These are phyloP conservation scores for Boechera stricta DNA, from an alignment of 345 rosid species.

Conservation along the genomic window DNA sequence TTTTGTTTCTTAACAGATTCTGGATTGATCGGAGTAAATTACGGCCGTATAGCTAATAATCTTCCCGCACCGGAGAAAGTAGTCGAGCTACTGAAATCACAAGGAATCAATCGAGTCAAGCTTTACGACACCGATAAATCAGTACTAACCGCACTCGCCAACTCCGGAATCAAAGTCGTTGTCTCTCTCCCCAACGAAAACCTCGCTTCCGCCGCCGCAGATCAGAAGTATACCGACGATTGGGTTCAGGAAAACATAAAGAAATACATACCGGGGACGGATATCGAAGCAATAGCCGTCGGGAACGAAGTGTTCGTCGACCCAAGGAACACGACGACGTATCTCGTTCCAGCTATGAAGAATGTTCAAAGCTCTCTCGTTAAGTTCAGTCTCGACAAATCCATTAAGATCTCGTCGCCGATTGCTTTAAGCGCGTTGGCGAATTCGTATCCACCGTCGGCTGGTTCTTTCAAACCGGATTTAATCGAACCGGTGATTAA, in stretches of 20 bases:
- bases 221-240: slow-evolving; percentile 71
- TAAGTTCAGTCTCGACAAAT: slow-evolving; percentile 55
- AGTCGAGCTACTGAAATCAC: slow-evolving; percentile 66
- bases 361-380: slow-evolving; percentile 67
- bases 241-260: slow-evolving; percentile 80
- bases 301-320: slow-evolving; percentile 94
- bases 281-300: slow-evolving; percentile 80
- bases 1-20: slow-evolving; percentile 45
- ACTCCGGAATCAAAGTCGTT: slow-evolving; percentile 66
- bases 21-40: slow-evolving; percentile 78
- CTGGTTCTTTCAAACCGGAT: slow-evolving; percentile 54
- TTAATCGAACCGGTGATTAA: slow-evolving; percentile 68
- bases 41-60: slow-evolving; percentile 79
- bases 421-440: slow-evolving; percentile 68
- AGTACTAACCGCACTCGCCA: slow-evolving; percentile 70
- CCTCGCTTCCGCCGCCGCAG: slow-evolving; percentile 68
- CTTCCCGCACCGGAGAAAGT: slow-evolving; percentile 74
- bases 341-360: slow-evolving; percentile 85
- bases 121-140: slow-evolving; percentile 74
- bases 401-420: slow-evolving; percentile 76
- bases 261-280: slow-evolving; percentile 61
- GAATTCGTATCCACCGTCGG: slow-evolving; percentile 77
- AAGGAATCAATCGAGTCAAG: slow-evolving; percentile 65
- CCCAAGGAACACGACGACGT: slow-evolving; percentile 65
- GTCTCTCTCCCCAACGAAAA: slow-evolving; percentile 85